Evolutionary conservation across 345 rosid genomes (phyloP).

Genomic region (Capsella bursapastoris): DNA sequence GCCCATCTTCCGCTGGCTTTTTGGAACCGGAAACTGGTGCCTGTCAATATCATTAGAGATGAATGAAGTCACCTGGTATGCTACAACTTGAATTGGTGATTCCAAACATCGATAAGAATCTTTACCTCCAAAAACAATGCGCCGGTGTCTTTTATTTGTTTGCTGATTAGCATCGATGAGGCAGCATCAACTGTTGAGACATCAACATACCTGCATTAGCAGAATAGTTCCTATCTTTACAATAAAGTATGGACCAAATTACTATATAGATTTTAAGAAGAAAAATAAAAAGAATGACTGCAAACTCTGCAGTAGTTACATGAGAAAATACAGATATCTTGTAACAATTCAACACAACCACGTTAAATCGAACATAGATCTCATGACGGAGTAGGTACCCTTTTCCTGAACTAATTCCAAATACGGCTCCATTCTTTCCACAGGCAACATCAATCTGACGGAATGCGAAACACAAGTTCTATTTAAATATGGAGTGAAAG

Average conservation of each 20-base stretch:
- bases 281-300: not conserved
- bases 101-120: not conserved
- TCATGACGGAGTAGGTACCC: conserved; percentile 56
- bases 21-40: conserved; percentile 98
- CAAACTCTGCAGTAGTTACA: conserved; percentile 1
- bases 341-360: not conserved
- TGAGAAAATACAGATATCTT: not conserved
- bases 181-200: conserved; percentile 90
- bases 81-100: not conserved
- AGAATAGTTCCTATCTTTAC: not conserved
- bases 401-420: conserved; percentile 83
- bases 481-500: conserved; percentile 21
- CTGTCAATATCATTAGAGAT: conserved; percentile 43
- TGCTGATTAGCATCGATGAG: conserved; percentile 68
- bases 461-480: conserved; percentile 38
- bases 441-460: conserved; percentile 81
- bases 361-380: conserved; percentile 1
- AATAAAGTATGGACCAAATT: conserved; percentile 5
- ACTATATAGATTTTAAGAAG: conserved; percentile 1
- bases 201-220: conserved; percentile 75
- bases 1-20: conserved; percentile 94
- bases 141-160: conserved; percentile 66
- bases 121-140: conserved; percentile 86
- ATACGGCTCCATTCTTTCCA: conserved; percentile 79
- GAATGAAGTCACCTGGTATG: not conserved